These are phyloP conservation scores for Boletus rufocinnamomeus DNA, from an alignment of 768 basidiomycete species.

Conservation along the genomic window DNA sequence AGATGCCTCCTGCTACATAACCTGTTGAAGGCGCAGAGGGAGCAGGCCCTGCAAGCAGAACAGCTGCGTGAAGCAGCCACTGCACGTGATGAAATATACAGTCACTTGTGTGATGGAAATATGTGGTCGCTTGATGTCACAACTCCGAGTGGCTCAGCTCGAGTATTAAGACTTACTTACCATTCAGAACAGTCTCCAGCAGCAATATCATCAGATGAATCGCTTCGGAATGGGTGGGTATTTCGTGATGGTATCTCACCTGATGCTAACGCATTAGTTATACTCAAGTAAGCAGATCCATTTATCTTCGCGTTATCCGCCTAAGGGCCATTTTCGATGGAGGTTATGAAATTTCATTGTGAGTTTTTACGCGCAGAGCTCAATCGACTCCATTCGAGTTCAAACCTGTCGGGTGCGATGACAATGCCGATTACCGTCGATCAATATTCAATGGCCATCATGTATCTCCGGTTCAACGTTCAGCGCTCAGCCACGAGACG, in stretches of 20 bases:
- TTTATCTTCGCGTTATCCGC: background rate
- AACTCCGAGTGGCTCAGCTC: constrained; percentile 40
- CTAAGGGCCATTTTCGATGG: background rate
- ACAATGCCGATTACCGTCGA: background rate
- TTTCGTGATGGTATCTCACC: background rate
- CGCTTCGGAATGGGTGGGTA: background rate
- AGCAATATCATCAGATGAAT: background rate
- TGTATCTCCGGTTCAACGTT: background rate
- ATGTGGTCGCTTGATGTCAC: constrained; percentile 31
- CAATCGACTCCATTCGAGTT: no score
- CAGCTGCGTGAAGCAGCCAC: constrained; percentile 34
- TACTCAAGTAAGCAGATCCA: background rate
- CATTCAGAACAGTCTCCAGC: background rate
- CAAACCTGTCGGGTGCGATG: background rate
- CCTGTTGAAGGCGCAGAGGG: constrained; percentile 49
- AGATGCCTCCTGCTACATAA: constrained; percentile 53
- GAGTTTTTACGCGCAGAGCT: no score
- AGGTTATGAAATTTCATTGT: no score
- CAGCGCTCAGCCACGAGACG: no score
- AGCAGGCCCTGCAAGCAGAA: constrained; percentile 38
- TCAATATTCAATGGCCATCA: background rate
- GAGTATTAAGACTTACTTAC: no score
- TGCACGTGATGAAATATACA: constrained; percentile 37
- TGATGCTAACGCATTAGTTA: background rate
- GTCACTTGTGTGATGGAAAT: constrained; percentile 1